phyloP scores from a whole-genome alignment of 2,329 filamentous ascomycete genomes.

The Leptodontidium sp. region DNA sequence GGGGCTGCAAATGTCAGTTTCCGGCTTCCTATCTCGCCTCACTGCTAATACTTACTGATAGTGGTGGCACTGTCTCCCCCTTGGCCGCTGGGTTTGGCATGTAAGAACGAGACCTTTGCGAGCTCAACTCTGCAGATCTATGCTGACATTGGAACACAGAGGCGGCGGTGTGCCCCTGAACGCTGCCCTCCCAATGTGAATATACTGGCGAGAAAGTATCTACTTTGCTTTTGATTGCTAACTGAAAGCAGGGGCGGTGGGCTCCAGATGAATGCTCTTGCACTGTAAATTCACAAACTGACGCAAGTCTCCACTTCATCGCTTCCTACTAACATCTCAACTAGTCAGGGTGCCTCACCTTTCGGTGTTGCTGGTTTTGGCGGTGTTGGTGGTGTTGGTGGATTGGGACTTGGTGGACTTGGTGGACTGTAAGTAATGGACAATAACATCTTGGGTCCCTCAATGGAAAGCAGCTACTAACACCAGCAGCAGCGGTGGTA shows the following conservation, averaged over 20 bases:
- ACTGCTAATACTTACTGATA: no score
- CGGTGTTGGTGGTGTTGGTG: no score
- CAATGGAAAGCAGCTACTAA: neutral
- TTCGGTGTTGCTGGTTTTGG: neutral
- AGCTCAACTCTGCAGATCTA: no score
- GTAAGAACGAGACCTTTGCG: neutral
- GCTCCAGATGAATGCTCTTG: conserved; percentile 4
- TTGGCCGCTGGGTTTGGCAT: neutral
- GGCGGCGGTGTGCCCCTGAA: neutral
- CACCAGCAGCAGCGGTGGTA: neutral
- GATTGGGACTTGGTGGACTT: no score
- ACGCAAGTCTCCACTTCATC: neutral
- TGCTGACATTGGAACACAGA: neutral
- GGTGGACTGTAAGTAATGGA: no score
- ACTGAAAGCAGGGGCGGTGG: neutral
- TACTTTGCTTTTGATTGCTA: neutral
- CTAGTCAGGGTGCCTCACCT: neutral
- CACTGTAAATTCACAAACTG: neutral
- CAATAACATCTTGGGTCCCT: no score
- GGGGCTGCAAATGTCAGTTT: neutral
- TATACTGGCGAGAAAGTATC: neutral
- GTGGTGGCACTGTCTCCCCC: neutral
- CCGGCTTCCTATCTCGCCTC: no score
- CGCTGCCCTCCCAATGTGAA: neutral
- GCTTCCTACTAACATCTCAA: neutral